phyloP scores from a whole-genome alignment of 2,329 filamentous ascomycete genomes.

The Torrubiella hemipterigena region DNA sequence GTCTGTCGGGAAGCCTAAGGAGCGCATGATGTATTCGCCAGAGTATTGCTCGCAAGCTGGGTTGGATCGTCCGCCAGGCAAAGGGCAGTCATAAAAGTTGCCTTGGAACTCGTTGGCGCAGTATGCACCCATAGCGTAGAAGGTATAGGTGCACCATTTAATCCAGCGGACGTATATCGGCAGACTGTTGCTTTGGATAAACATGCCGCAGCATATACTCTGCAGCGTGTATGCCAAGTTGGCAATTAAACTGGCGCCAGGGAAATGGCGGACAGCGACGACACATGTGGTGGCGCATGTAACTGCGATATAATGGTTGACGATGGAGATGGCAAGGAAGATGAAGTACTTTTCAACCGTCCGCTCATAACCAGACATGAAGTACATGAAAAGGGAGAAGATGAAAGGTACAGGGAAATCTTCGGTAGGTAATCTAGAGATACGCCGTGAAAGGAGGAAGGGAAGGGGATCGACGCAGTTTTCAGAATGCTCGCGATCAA shows the following conservation, averaged over 20 bases:
- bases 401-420: conserved; percentile 62
- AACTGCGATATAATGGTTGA: conserved; percentile 64
- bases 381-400: conserved; percentile 63
- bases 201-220: conserved; percentile 64
- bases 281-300: conserved; percentile 60
- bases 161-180: conserved; percentile 70
- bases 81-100: conserved; percentile 62
- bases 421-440: conserved; percentile 58
- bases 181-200: conserved; percentile 61
- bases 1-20: conserved; percentile 52
- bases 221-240: conserved; percentile 65
- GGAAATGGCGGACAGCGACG: conserved; percentile 52
- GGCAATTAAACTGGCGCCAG: conserved; percentile 57
- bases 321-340: conserved; percentile 55
- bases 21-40: conserved; percentile 56
- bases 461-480: conserved; percentile 58
- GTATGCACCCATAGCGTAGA: conserved; percentile 61
- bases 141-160: conserved; percentile 55
- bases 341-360: conserved; percentile 55
- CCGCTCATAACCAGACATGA: conserved; percentile 62
- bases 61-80: conserved; percentile 46
- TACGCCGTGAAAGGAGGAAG: conserved; percentile 56
- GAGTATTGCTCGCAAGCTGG: conserved; percentile 58
- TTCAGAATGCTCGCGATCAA: conserved; percentile 64
- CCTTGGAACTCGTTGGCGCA: conserved; percentile 61